These are phyloP conservation scores for Ciborinia camelliae DNA, from an alignment of 2,329 filamentous ascomycete species.

Conservation along the genomic window DNA sequence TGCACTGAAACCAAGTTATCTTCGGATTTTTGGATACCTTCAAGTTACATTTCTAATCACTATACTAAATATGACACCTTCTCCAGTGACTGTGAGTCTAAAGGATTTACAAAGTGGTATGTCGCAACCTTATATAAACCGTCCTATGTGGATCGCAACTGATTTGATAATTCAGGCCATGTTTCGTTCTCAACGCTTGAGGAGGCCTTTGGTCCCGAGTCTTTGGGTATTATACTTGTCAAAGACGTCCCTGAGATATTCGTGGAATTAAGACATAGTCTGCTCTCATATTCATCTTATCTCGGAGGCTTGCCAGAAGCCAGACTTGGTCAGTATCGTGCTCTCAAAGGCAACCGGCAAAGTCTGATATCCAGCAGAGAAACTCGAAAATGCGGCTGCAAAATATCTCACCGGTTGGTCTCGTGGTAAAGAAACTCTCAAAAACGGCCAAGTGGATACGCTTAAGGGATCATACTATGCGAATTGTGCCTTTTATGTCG, in stretches of 20 bases:
- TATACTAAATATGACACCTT: conserved; percentile 28
- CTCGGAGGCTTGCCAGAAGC: conserved; percentile 73
- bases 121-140: not conserved
- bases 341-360: not conserved
- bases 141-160: conserved; percentile 19
- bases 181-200: conserved; percentile 67
- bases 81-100: conserved; percentile 53
- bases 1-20: not conserved
- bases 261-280: conserved; percentile 62
- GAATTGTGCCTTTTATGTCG: conserved; percentile 75
- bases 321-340: conserved; percentile 59
- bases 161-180: conserved; percentile 47
- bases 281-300: conserved; percentile 85
- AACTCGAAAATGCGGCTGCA: conserved; percentile 56
- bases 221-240: conserved; percentile 90
- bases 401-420: conserved; percentile 75
- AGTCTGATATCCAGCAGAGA: conserved; percentile 41
- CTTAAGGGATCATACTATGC: conserved; percentile 82
- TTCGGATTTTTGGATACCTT: not conserved
- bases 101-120: conserved; percentile 57
- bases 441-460: conserved; percentile 73
- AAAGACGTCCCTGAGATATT: conserved; percentile 77
- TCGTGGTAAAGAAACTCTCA: conserved; percentile 75
- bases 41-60: not conserved
- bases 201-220: conserved; percentile 83